These are phyloP conservation scores for Nicotiana paniculata DNA, from an alignment of 257 asterid species.

Conservation along the genomic window DNA sequence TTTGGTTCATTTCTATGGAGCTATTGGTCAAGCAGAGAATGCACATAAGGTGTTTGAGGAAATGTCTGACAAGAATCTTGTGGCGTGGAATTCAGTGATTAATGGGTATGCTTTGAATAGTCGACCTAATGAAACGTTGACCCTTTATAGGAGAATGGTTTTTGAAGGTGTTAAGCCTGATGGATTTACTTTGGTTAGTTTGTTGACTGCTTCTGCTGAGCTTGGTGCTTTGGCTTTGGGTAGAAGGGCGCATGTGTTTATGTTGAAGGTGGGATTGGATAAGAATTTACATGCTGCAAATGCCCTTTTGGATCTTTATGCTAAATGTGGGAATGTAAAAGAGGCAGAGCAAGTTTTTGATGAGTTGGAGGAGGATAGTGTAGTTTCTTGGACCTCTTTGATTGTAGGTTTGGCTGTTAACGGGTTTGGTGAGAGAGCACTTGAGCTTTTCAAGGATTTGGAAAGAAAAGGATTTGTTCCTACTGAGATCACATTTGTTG, in stretches of 20 bases:
- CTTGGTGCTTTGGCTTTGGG: constrained; percentile 75
- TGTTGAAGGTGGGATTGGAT: constrained; percentile 60
- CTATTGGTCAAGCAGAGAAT: constrained; percentile 50
- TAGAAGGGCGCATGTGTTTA: constrained; percentile 55
- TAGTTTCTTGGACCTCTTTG: constrained; percentile 70
- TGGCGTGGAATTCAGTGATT: constrained; percentile 73
- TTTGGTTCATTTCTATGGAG: constrained; percentile 64
- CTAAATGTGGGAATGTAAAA: constrained; percentile 60
- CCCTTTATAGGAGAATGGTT: constrained; percentile 42
- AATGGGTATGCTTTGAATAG: constrained; percentile 60
- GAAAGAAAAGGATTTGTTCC: constrained; percentile 45
- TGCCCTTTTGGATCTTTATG: constrained; percentile 59
- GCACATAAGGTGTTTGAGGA: constrained; percentile 54
- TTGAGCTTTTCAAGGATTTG: constrained; percentile 53
- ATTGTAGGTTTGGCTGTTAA: constrained; percentile 72
- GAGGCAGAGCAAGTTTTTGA: constrained; percentile 58
- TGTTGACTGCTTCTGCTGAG: constrained; percentile 75
- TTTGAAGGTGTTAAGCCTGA: constrained; percentile 52
- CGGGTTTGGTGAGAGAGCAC: constrained; percentile 65
- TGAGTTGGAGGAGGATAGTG: constrained; percentile 48
- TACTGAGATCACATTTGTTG: constrained; percentile 61
- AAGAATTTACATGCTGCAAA: constrained; percentile 57
- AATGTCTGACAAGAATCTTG: constrained; percentile 56
- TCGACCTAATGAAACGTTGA: constrained; percentile 58
- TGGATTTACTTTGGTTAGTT: constrained; percentile 78